Evolutionary conservation across 2,329 filamentous ascomycete species (phyloP).

Genomic region (Neurospora sp.): DNA sequence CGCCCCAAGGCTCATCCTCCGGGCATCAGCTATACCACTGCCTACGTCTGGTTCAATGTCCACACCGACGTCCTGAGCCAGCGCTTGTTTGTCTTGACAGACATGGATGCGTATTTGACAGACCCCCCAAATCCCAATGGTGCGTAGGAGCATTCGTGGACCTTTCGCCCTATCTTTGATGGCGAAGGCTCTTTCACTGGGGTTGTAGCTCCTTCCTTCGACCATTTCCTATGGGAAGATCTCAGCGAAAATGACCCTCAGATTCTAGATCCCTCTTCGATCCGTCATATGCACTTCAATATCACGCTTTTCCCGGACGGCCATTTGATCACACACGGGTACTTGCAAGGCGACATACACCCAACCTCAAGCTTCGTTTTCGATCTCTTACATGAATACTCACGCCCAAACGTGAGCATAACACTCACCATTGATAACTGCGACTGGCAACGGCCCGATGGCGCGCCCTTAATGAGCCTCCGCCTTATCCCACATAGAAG

Average conservation of each 20-base stretch:
- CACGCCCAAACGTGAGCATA: no score
- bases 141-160: neutral
- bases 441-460: no score
- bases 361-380: no score
- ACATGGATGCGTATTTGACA: neutral
- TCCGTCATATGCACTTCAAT: neutral
- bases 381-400: no score
- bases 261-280: neutral
- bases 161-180: neutral
- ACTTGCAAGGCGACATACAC: no score
- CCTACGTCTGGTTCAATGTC: neutral
- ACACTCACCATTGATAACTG: no score
- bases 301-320: neutral
- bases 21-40: neutral
- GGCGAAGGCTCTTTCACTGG: neutral
- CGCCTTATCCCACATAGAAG: no score
- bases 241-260: neutral
- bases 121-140: accelerated
- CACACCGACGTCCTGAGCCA: neutral
- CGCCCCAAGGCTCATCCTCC: neutral
- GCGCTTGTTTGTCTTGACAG: neutral
- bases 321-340: neutral
- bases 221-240: accelerated
- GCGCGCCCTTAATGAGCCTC: no score
- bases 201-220: neutral